Evolutionary conservation across 202 grass and related monocot genomes (phyloP).

Genomic region (Setaria viridis): DNA sequence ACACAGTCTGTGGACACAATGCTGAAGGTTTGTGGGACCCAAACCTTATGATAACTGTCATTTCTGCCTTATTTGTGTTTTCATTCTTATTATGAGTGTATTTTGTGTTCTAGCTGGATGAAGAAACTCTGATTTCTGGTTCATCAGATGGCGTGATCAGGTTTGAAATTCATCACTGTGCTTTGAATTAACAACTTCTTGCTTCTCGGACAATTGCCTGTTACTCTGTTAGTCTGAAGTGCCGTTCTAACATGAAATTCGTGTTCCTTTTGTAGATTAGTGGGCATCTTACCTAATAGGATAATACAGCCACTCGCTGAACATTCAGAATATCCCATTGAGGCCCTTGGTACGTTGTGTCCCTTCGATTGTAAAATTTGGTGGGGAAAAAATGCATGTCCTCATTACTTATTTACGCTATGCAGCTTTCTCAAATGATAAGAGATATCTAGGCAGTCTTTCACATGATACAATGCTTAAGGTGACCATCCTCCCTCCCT

Average conservation of each 20-base stretch:
- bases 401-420: conserved; percentile 10
- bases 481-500: conserved; percentile 42
- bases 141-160: conserved; percentile 90
- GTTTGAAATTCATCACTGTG: conserved; percentile 38
- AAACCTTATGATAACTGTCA: conserved; percentile 23
- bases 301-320: conserved; percentile 92
- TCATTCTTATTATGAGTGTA: conserved; percentile 11
- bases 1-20: conserved; percentile 81
- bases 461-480: conserved; percentile 95
- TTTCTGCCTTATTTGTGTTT: neutral
- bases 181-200: conserved; percentile 19
- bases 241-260: conserved; percentile 7
- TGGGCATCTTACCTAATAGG: conserved; percentile 86
- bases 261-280: conserved; percentile 65
- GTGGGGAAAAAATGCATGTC: neutral
- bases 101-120: conserved; percentile 76
- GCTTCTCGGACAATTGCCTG: neutral
- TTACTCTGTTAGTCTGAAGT: conserved; percentile 11
- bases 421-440: conserved; percentile 83
- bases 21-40: conserved; percentile 67
- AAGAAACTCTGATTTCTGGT: conserved; percentile 90
- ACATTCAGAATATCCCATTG: conserved; percentile 95
- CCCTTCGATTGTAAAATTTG: conserved; percentile 10
- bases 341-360: conserved; percentile 68
- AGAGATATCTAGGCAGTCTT: conserved; percentile 83